A percentile compares a stretch with the other conserved stretches of the same genome.
phyloP scores from a whole-genome alignment of 805 yeast genomes.

The Candida insectorum region DNA sequence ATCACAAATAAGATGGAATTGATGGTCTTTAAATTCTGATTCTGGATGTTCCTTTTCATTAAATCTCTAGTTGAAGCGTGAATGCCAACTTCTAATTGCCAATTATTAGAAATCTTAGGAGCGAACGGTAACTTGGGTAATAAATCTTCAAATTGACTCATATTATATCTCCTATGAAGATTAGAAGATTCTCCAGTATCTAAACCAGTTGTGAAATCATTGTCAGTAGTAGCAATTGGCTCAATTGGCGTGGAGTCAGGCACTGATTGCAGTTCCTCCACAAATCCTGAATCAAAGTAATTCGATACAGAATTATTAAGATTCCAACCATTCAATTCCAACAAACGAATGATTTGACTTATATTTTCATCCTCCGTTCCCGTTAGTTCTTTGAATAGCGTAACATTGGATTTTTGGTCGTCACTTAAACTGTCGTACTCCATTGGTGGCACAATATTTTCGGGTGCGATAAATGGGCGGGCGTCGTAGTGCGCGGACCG shows the following conservation, averaged over 20 bases:
- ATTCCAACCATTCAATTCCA: slow-evolving; percentile 56
- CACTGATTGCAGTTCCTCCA: slow-evolving; percentile 3
- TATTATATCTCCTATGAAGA: slow-evolving; percentile 14
- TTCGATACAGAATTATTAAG: slow-evolving; percentile 58
- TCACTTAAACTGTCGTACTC: slow-evolving; percentile 2
- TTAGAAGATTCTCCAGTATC: slow-evolving; percentile 9
- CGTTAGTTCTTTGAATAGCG: slow-evolving; percentile 18
- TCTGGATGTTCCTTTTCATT: slow-evolving; percentile 1
- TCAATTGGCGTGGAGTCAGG: slow-evolving; percentile 2
- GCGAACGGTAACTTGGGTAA: slow-evolving; percentile 40
- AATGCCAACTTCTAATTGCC: slow-evolving; percentile 44
- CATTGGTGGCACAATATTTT: too few relatives aligned
- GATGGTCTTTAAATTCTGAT: slow-evolving; percentile 1
- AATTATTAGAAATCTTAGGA: slow-evolving; percentile 33
- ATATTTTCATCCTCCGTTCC: slow-evolving; percentile 28
- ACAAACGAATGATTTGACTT: slow-evolving; percentile 42
- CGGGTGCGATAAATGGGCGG: too few relatives aligned
- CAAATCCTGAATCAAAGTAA: slow-evolving; percentile 52
- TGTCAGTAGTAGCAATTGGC: not conserved
- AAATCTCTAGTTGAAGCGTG: slow-evolving; percentile 20
- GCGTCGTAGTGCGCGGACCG: too few relatives aligned
- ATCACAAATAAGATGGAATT: slow-evolving; percentile 10
- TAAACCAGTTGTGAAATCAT: not conserved
- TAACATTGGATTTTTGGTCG: slow-evolving; percentile 3
- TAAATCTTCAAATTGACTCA: slow-evolving; percentile 12